These are phyloP conservation scores for Hypoxylon sp. DNA, from an alignment of 2,329 filamentous ascomycete genomes.

Conservation along the genomic window DNA sequence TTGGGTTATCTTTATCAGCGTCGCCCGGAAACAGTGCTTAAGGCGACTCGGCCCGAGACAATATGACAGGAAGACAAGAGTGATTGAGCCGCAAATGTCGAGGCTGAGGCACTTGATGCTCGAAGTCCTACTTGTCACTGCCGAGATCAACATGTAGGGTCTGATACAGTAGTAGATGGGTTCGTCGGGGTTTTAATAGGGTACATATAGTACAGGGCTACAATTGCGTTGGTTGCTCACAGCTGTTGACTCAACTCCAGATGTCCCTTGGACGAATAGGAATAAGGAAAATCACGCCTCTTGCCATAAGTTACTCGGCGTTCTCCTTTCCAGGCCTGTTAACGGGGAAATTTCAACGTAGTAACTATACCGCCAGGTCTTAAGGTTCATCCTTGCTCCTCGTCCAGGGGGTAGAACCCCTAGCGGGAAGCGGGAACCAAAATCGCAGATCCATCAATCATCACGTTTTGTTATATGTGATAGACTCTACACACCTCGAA, in stretches of 20 bases:
- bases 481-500: conserved; percentile 12
- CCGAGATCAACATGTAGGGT: neutral
- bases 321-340: conserved; percentile 20
- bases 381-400: conserved; percentile 38
- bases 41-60: conserved; percentile 29
- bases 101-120: conserved; percentile 6
- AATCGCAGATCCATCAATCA: conserved; percentile 42
- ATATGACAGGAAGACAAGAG: neutral
- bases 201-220: neutral
- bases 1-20: conserved; percentile 14
- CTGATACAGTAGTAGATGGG: neutral
- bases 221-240: neutral
- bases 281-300: conserved; percentile 3
- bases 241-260: neutral
- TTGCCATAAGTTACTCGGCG: conserved; percentile 3
- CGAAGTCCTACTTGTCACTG: neutral
- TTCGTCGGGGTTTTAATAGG: conserved; percentile 4
- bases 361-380: conserved; percentile 29
- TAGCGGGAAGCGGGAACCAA: conserved; percentile 42
- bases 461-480: conserved; percentile 39
- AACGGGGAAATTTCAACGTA: conserved; percentile 23
- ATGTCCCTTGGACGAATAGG: conserved; percentile 10
- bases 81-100: conserved; percentile 37
- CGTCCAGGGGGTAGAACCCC: conserved; percentile 26
- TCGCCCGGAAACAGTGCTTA: conserved; percentile 14